phyloP scores from a whole-genome alignment of 2,329 filamentous ascomycete genomes.

The Trichophyton benhamiae region DNA sequence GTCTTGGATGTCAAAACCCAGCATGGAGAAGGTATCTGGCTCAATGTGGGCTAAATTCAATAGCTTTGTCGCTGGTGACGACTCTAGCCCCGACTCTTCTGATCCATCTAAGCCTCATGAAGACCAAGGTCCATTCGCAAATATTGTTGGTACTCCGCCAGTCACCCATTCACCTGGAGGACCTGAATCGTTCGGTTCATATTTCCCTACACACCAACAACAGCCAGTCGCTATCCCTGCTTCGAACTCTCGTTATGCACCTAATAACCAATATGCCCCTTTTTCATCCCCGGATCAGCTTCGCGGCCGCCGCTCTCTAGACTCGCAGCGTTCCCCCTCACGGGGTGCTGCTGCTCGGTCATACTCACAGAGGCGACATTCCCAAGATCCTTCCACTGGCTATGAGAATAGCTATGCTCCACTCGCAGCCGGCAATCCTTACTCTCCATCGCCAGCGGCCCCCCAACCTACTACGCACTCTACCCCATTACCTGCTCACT shows the following conservation, averaged over 20 bases:
- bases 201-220: conserved; percentile 27
- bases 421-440: conserved; percentile 17
- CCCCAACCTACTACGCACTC: conserved; percentile 18
- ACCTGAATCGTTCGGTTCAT: conserved; percentile 61
- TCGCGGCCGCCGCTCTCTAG: conserved; percentile 38
- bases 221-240: conserved; percentile 21
- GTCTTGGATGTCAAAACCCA: conserved; percentile 90
- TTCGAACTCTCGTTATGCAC: conserved; percentile 32
- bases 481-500: conserved; percentile 27
- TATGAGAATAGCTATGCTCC: conserved; percentile 25
- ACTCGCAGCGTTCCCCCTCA: conserved; percentile 34
- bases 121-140: conserved; percentile 69
- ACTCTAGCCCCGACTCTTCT: conserved; percentile 53
- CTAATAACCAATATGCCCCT: conserved; percentile 33
- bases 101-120: conserved; percentile 46
- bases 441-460: conserved; percentile 13
- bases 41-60: conserved; percentile 88
- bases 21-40: conserved; percentile 87
- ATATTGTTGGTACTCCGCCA: conserved; percentile 61
- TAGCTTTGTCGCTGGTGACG: conserved; percentile 89
- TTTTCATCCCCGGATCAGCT: conserved; percentile 42
- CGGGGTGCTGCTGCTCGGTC: conserved; percentile 19
- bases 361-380: conserved; percentile 25
- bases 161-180: conserved; percentile 62
- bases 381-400: conserved; percentile 27